phyloP scores from a whole-genome alignment of 2,329 filamentous ascomycete genomes.

The Elsinoe fawcettii region DNA sequence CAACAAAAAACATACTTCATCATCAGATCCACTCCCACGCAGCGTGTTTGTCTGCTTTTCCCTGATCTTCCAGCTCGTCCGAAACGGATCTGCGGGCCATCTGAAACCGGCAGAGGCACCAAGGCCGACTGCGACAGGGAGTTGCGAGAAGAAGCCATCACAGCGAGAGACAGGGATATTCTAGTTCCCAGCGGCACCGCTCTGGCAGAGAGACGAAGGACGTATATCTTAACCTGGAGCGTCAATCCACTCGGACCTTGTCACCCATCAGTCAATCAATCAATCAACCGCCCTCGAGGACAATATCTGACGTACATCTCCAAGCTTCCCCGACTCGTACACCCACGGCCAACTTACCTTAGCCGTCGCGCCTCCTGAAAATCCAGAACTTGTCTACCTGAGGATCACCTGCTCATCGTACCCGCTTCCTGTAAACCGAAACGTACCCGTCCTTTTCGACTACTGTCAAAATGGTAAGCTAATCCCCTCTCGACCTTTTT shows the following conservation, averaged over 20 bases:
- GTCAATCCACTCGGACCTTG: neutral
- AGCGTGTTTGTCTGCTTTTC: neutral
- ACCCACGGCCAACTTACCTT: too few relatives aligned
- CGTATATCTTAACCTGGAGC: neutral
- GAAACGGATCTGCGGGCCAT: constrained; percentile 12
- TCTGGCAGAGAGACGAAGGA: neutral
- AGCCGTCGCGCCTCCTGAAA: constrained; percentile 20
- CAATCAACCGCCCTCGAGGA: too few relatives aligned
- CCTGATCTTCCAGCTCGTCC: neutral
- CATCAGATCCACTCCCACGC: constrained; percentile 8
- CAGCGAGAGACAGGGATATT: constrained; percentile 10
- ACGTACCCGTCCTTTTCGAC: constrained; percentile 1
- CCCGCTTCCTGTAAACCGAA: constrained; percentile 6
- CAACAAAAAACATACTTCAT: neutral
- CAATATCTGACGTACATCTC: neutral
- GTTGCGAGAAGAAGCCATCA: neutral
- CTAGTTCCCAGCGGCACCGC: neutral
- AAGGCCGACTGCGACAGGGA: neutral
- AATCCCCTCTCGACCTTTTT: constrained; percentile 8
- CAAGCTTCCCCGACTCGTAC: neutral
- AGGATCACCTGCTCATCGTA: neutral
- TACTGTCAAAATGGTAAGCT: constrained; percentile 14
- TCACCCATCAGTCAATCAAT: neutral
- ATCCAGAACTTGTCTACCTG: constrained; percentile 2
- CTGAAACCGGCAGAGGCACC: constrained; percentile 6